Evolutionary conservation across 169 alveolate species (phyloP), one percentile per base, ranked within the genome.

Genomic region (Babesia microti): DNA sequence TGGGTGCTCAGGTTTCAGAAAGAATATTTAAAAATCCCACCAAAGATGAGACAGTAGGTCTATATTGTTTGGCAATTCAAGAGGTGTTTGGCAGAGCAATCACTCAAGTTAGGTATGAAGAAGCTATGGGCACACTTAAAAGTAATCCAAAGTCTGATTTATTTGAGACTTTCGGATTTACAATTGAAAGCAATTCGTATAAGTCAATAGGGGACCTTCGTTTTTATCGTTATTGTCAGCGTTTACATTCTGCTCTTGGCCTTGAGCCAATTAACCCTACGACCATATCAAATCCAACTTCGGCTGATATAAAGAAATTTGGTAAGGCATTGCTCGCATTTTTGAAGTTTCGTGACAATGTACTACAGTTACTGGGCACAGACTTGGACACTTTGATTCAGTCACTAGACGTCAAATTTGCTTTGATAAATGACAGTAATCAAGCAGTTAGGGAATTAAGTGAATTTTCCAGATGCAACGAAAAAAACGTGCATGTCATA

Each of bases 191-290:
- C 45, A 19, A 26, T 51, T 12, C 69, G 69, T 7, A 55, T 65
- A n/a, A n/a, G n/a, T n/a, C n/a, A n/a, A n/a, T n/a, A 3, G 70
- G 70, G 32, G 55, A 65, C 22, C 61, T 65, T 41, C 27, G 76
- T 3, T 55, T 54, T 34, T 65, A 69, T 68, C 58, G 76, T 14
- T 65, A 54, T 43, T 65, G 69, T 41, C 76, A 65, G 42, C 43
- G 24, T 27, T 49, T 65, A 0, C 76, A 65, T 26, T 34, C 37
- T 7, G 34, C 49, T 5, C 55, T 65, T 15, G 76, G 76, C 21
- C 69, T 65, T 14, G 45, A 36, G 33, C 44, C 39, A n/a, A 65
- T 65, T 3, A 57, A 65, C 18, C 68, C 61, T 30, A 46, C 39
- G 19, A 69, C 53, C 18, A 27, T 65, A 6, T 65, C 55, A 34